Base-by-base conservation (phyloP, 192 early-diverging fungal species). In the Gryganskiella cystojenkinii region DNA sequence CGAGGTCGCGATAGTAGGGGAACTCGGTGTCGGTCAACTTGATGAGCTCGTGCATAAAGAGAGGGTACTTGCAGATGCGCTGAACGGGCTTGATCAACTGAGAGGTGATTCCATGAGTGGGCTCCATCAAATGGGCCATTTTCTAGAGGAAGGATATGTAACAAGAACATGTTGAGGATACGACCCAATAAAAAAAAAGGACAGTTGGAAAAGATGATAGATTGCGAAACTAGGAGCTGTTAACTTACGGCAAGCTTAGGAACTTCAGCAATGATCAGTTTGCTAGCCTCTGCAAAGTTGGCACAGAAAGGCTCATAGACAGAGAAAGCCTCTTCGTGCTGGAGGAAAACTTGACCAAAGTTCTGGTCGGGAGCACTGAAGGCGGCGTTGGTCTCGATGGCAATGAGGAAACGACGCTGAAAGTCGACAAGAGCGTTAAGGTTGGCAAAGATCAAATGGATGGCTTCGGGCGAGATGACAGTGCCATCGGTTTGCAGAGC, bases 1-100 rank as follows among this genome's bases (percentile, higher is more conserved):
- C 80, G 45, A 92, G 81, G 64, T 93, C 91, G 30, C 68, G 53
- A 63, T 87, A 85, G 57, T 85, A 73, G n/a, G 86, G 86, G 61
- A 67, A 75, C 22, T 61, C 67, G 1, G 64, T 20, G 63, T 90
- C 82, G 37, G 87, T 91, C 64, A 83, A 83, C 72, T 91, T 92
- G 71, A 88, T 79, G 55, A 90, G 74, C 61, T 91, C 91, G 61
- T 86, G 84, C 62, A 96, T 82, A 20, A 99, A 87, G 58, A 99
- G 82, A 43, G 96, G 96, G 83, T 99, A 99, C 85, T 96, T 96
- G 86, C 96, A 97, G 61, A 99, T 94, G 52, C 98, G 90, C 82
- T 99, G 98, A 9, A 99, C 89, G 3, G 98, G 98, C 70, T 98
- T 97, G 84, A 99, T 99, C 56, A 99, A 86, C 83, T 94, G 92